Percentiles rank a stretch among this genome's conserved stretches.
These are phyloP conservation scores for Echinosophora koreensis DNA, from an alignment of 306 rosid genomes.

Conservation along the genomic window DNA sequence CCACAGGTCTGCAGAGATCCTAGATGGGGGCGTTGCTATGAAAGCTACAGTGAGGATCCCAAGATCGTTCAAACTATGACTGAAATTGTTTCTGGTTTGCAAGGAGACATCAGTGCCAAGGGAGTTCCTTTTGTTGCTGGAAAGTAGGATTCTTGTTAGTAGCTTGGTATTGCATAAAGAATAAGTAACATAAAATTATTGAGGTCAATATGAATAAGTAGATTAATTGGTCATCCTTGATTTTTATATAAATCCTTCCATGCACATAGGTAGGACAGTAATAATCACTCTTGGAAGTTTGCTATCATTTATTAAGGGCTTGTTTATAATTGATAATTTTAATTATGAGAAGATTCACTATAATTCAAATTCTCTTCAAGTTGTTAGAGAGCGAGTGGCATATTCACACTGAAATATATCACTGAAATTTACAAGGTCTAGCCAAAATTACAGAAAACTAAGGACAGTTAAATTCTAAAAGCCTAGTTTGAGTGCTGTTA, in stretches of 20 bases:
- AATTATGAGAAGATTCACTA: not conserved
- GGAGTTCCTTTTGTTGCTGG: conserved; percentile 91
- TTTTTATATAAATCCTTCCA: not conserved
- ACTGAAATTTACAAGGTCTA: too few species aligned
- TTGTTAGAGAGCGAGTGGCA: too few species aligned
- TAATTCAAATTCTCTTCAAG: too few species aligned
- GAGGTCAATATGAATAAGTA: not conserved
- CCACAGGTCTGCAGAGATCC: conserved; percentile 96
- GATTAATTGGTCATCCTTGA: not conserved
- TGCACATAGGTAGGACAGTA: not conserved
- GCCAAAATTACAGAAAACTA: too few species aligned
- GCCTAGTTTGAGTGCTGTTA: too few species aligned
- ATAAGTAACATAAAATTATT: not conserved
- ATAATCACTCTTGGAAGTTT: not conserved
- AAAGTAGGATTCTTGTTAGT: conserved; percentile 70
- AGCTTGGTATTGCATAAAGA: not conserved
- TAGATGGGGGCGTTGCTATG: conserved; percentile 99
- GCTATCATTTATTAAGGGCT: not conserved
- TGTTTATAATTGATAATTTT: not conserved
- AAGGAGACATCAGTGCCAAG: conserved; percentile 80
- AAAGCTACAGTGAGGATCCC: conserved; percentile 94
- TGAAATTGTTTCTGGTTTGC: conserved; percentile 95
- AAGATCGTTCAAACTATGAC: conserved; percentile 83
- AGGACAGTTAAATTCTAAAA: too few species aligned
- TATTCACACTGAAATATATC: too few species aligned